A percentile compares a stretch with the other conserved stretches of the same genome.
Evolutionary conservation across 2,329 filamentous ascomycete species (phyloP).

Genomic region (Aspergillus tanneri): DNA sequence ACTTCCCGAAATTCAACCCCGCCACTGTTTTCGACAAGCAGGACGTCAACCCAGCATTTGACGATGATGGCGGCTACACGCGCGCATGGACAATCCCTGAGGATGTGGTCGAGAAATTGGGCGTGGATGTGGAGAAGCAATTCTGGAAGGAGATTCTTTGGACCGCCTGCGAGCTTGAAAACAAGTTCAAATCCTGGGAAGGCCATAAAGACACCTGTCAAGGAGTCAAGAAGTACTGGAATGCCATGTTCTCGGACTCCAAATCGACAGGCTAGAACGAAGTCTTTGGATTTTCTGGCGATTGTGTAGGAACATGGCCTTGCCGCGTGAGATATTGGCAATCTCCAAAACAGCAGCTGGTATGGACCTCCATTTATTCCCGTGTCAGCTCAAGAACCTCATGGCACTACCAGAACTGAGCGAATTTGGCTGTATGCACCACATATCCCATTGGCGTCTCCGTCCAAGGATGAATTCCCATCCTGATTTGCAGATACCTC

Average conservation of each 20-base stretch:
- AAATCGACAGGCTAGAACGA: neutral
- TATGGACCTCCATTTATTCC: no score
- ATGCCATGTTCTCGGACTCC: constrained; percentile 30
- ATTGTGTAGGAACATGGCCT: no score
- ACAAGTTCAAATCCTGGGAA: constrained; percentile 34
- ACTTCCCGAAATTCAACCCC: constrained; percentile 43
- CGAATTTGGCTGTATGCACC: no score
- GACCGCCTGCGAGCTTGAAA: constrained; percentile 40
- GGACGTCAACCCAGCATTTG: constrained; percentile 30
- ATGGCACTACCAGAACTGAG: no score
- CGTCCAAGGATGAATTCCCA: no score
- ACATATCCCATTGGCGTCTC: no score
- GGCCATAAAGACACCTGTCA: constrained; percentile 34
- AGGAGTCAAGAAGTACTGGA: constrained; percentile 35
- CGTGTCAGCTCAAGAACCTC: no score
- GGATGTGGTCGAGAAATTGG: constrained; percentile 31
- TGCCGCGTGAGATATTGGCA: no score
- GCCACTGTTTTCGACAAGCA: constrained; percentile 36
- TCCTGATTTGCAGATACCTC: no score
- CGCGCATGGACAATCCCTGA: constrained; percentile 34
- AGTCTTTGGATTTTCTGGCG: neutral
- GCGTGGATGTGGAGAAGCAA: constrained; percentile 36
- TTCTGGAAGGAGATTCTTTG: constrained; percentile 43
- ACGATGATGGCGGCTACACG: constrained; percentile 34
- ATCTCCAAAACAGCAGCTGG: no score